A percentile compares a stretch with the other conserved stretches of the same genome.
phyloP scores from a whole-genome alignment of 768 basidiomycete genomes.

The Pleurotus platypus region DNA sequence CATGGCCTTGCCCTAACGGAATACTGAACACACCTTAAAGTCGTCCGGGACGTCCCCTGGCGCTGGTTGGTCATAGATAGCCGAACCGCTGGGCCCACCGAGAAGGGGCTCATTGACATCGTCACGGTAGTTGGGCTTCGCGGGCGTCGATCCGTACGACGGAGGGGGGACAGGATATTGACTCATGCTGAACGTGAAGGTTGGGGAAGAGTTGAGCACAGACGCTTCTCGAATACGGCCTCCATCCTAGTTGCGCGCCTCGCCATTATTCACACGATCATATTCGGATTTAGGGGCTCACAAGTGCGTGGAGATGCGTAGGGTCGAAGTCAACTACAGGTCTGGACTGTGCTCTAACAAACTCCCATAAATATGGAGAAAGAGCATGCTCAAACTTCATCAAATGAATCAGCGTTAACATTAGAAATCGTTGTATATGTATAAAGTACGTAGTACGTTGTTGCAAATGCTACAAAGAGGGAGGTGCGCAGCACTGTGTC shows the following conservation, averaged over 20 bases:
- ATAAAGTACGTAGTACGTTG: neutral
- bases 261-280: too few relatives aligned
- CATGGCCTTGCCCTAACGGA: neutral
- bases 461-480: slow-evolving; percentile 3
- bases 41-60: slow-evolving; percentile 84
- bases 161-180: slow-evolving; percentile 62
- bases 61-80: slow-evolving; percentile 71
- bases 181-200: slow-evolving; percentile 44
- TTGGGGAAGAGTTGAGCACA: neutral
- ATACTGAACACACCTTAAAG: slow-evolving; percentile 68
- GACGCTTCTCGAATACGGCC: too few relatives aligned
- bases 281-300: too few relatives aligned
- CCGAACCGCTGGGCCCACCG: slow-evolving; percentile 29
- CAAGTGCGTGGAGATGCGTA: too few relatives aligned
- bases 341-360: too few relatives aligned
- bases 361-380: too few relatives aligned
- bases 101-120: slow-evolving; percentile 55
- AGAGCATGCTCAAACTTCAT: too few relatives aligned
- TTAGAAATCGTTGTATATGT: neutral
- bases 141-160: slow-evolving; percentile 45
- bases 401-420: neutral
- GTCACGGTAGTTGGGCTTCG: slow-evolving; percentile 28
- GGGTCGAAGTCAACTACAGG: too few relatives aligned
- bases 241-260: too few relatives aligned
- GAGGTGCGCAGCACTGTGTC: slow-evolving; percentile 6